These are phyloP conservation scores for Mytilinidion resinicola DNA, from an alignment of 495 filamentous ascomycete species.

Conservation along the genomic window DNA sequence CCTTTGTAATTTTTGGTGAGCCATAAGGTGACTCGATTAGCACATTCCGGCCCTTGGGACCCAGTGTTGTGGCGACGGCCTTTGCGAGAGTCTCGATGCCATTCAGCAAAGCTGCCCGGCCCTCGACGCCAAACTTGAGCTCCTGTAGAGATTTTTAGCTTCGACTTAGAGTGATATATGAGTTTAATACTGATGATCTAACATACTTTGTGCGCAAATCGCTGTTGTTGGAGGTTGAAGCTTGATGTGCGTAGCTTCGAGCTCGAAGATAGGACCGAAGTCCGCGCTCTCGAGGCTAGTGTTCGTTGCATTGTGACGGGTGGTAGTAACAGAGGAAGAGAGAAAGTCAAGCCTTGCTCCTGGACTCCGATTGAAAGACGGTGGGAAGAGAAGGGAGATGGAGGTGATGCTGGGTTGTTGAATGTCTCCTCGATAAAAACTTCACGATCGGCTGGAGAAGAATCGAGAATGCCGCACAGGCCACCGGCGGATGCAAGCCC, in stretches of 20 bases:
- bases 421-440: not conserved
- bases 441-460: not conserved
- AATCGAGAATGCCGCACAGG: not conserved
- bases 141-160: constrained; percentile 52
- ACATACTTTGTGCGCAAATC: constrained; percentile 90
- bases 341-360: constrained; percentile 18
- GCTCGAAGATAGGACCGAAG: constrained; percentile 61
- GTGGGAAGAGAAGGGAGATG: constrained; percentile 8
- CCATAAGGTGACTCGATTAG: constrained; percentile 96
- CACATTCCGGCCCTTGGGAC: constrained; percentile 97
- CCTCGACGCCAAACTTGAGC: constrained; percentile 96
- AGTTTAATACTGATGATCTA: constrained; percentile 16
- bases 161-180: constrained; percentile 4
- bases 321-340: not conserved
- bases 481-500: not conserved
- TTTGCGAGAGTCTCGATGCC: constrained; percentile 96
- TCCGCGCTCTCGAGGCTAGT: constrained; percentile 58
- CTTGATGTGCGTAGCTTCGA: constrained; percentile 47
- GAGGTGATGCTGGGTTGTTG: constrained; percentile 4
- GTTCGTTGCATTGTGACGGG: constrained; percentile 64
- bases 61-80: constrained; percentile 92
- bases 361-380: constrained; percentile 21
- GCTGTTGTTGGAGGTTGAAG: constrained; percentile 70
- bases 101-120: constrained; percentile 75
- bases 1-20: constrained; percentile 99